These are phyloP conservation scores for Xylaria venustula DNA, from an alignment of 495 filamentous ascomycete genomes.

Conservation along the genomic window DNA sequence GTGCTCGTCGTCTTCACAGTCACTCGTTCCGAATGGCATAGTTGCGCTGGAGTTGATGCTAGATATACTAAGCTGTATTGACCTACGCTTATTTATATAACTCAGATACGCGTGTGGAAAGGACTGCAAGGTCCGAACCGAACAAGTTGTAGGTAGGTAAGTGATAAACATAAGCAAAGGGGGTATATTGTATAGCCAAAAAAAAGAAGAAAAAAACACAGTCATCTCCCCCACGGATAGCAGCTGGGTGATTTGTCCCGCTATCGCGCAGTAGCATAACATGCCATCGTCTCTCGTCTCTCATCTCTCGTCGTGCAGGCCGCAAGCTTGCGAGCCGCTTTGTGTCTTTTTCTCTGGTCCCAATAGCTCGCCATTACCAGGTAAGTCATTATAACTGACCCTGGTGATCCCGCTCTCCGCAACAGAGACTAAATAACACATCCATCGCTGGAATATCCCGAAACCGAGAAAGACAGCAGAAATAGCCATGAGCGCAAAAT, in stretches of 20 bases:
- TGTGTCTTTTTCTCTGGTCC: not conserved
- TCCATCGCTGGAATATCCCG: not conserved
- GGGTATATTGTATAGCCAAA: slow-evolving; percentile 11
- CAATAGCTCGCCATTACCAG: not conserved
- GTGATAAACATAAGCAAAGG: slow-evolving; percentile 7
- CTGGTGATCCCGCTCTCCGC: not conserved
- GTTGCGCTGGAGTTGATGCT: too few species aligned
- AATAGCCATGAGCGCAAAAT: not conserved
- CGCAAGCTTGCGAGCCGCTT: not conserved
- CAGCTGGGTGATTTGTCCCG: not conserved
- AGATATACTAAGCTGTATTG: too few species aligned
- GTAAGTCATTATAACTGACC: not conserved
- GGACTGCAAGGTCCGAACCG: too few species aligned
- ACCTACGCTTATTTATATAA: too few species aligned
- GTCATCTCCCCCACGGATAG: not conserved
- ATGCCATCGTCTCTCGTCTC: slow-evolving; percentile 11
- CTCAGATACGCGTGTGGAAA: too few species aligned
- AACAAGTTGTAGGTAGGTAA: not conserved
- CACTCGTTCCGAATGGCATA: too few species aligned
- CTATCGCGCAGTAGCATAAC: not conserved
- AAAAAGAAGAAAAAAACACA: not conserved
- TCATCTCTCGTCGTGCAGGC: slow-evolving; percentile 4
- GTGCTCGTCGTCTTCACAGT: too few species aligned
- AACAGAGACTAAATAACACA: not conserved
- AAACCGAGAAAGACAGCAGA: not conserved